A percentile compares a stretch with the other conserved stretches of the same genome.
Evolutionary conservation across 768 basidiomycete genomes (phyloP).

Genomic region (Leccinum broughii): DNA sequence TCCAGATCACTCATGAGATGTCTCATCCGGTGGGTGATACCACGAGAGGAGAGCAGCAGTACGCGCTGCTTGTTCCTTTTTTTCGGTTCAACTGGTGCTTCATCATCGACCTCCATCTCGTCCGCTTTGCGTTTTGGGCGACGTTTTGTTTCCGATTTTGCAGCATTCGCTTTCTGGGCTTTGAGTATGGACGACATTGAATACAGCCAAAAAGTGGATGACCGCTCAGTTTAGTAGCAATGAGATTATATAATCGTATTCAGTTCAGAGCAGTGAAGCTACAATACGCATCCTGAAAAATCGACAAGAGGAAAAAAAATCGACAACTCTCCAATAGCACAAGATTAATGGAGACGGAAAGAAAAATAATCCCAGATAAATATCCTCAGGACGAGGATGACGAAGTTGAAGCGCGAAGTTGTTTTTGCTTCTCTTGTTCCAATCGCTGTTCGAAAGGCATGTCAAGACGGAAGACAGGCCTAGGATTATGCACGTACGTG

Average conservation of each 20-base stretch:
- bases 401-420: constrained; percentile 44
- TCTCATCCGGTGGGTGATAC: constrained; percentile 94
- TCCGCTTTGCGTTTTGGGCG: constrained; percentile 67
- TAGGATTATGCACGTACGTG: constrained; percentile 52
- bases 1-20: constrained; percentile 97
- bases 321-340: constrained; percentile 4
- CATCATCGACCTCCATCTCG: constrained; percentile 58
- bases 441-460: constrained; percentile 53
- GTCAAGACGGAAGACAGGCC: constrained; percentile 9
- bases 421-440: constrained; percentile 90
- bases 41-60: constrained; percentile 87
- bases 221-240: not conserved
- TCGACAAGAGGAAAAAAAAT: not conserved
- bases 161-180: constrained; percentile 57
- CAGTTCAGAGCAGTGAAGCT: not conserved
- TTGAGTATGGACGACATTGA: constrained; percentile 67
- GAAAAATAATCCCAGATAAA: not conserved
- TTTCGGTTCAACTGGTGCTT: constrained; percentile 41
- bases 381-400: constrained; percentile 31
- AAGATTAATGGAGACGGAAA: not conserved
- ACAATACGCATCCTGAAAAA: constrained; percentile 6
- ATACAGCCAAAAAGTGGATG: not conserved
- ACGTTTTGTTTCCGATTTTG: constrained; percentile 42
- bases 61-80: constrained; percentile 95
- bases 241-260: constrained; percentile 28